phyloP scores from a whole-genome alignment of 805 yeast genomes.

The Peterozyma toletana region DNA sequence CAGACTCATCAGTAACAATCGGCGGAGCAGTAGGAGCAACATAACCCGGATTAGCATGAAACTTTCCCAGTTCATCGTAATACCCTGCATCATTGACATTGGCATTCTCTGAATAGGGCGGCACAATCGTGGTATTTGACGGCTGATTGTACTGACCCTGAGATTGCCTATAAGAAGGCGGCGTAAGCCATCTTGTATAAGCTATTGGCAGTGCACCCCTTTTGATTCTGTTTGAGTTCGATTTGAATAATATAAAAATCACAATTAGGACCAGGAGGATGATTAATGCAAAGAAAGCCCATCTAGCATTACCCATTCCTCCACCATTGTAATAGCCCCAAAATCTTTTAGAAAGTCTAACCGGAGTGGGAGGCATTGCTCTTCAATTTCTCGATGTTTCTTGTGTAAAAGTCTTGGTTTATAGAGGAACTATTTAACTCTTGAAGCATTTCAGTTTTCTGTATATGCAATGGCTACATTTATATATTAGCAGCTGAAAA shows the following conservation, averaged over 20 bases:
- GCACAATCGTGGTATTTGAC: conserved; percentile 39
- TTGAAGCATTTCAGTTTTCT: too few species aligned
- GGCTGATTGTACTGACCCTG: conserved; percentile 49
- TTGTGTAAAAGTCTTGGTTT: too few species aligned
- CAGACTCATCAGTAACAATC: conserved; percentile 71
- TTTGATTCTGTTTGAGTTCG: conserved; percentile 45
- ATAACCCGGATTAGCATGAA: conserved; percentile 26
- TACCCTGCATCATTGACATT: conserved; percentile 73
- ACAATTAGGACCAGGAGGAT: conserved; percentile 39
- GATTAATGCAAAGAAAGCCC: conserved; percentile 63
- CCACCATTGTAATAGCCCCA: not conserved
- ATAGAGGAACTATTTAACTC: too few species aligned
- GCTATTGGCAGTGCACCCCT: conserved; percentile 55
- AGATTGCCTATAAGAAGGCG: conserved; percentile 68
- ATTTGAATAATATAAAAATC: conserved; percentile 41
- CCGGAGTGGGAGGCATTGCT: too few species aligned
- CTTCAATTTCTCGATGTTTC: too few species aligned
- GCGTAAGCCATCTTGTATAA: conserved; percentile 84
- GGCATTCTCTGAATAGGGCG: conserved; percentile 60
- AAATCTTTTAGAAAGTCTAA: not conserved
- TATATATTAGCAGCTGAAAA: too few species aligned
- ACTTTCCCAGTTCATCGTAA: conserved; percentile 58
- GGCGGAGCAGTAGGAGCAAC: conserved; percentile 18
- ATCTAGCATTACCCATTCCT: conserved; percentile 31
- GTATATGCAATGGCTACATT: too few species aligned